Percentiles rank a stretch among this genome's conserved stretches.
phyloP scores from a whole-genome alignment of 768 basidiomycete species.

The Crucibulum laeve region DNA sequence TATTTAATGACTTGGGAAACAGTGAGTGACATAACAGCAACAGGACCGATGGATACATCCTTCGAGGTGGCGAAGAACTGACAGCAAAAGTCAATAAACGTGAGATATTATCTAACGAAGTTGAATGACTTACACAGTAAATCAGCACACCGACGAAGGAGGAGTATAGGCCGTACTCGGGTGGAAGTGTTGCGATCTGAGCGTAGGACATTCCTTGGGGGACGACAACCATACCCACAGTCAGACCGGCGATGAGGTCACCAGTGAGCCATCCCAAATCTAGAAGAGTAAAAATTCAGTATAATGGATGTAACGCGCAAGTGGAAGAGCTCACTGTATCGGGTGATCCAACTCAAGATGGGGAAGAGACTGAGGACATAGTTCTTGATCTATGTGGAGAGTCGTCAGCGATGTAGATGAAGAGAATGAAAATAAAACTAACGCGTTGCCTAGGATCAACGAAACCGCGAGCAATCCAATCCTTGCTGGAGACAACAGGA shows the following conservation, averaged over 20 bases:
- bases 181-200: constrained; percentile 78
- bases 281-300: constrained; percentile 17
- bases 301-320: background rate
- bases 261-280: constrained; percentile 80
- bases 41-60: constrained; percentile 99
- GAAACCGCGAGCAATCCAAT: constrained; percentile 43
- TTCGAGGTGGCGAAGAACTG: constrained; percentile 96
- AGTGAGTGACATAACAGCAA: constrained; percentile 96
- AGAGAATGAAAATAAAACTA: constrained; percentile 15
- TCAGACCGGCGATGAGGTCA: constrained; percentile 86
- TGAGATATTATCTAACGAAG: background rate
- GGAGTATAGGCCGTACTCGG: constrained; percentile 92
- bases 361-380: constrained; percentile 82
- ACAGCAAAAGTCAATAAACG: constrained; percentile 2
- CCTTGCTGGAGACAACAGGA: constrained; percentile 53
- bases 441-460: constrained; percentile 49
- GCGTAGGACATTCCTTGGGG: constrained; percentile 94
- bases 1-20: constrained; percentile 74
- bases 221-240: constrained; percentile 93
- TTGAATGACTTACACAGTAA: constrained; percentile 61
- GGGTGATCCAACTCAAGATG: constrained; percentile 76
- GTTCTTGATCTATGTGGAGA: constrained; percentile 38
- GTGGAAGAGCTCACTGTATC: constrained; percentile 64
- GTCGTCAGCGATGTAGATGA: constrained; percentile 5
- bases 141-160: constrained; percentile 84